Conservation (phyloP, 768 basidiomycete species). For the Coprinopsis strossmayeri region DNA sequence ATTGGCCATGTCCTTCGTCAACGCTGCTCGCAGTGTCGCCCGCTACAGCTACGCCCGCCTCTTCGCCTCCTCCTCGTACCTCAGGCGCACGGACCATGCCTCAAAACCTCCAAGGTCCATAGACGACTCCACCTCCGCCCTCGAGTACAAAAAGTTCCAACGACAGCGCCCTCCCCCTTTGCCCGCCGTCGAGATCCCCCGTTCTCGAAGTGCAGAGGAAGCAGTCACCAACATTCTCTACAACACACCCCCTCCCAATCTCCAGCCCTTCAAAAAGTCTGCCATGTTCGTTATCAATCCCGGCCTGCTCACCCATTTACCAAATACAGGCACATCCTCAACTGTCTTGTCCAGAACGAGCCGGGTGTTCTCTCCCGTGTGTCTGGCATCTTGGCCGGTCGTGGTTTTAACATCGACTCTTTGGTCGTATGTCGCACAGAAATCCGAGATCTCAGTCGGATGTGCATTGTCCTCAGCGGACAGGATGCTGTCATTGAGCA, state of each 20-base stretch:
- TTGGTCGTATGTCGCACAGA: slow-evolving; percentile 97
- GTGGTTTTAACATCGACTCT: slow-evolving; percentile 98
- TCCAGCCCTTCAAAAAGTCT: slow-evolving; percentile 91
- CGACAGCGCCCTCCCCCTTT: slow-evolving; percentile 74
- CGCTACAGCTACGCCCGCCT: slow-evolving; percentile 23
- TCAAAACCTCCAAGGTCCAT: slow-evolving; percentile 76
- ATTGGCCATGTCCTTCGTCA: slow-evolving; percentile 9
- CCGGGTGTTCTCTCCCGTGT: slow-evolving; percentile 98
- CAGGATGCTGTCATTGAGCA: slow-evolving; percentile 99
- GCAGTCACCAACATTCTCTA: slow-evolving; percentile 97
- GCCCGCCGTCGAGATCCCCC: slow-evolving; percentile 79
- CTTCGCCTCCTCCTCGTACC: slow-evolving; percentile 30
- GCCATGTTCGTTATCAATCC: too few relatives aligned
- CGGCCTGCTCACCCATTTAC: too few relatives aligned
- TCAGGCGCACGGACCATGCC: slow-evolving; percentile 27
- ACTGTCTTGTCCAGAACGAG: slow-evolving; percentile 98
- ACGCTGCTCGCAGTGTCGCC: slow-evolving; percentile 24
- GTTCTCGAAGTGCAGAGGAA: slow-evolving; percentile 83
- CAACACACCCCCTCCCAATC: slow-evolving; percentile 88
- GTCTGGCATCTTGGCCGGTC: slow-evolving; percentile 92
- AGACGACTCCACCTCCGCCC: slow-evolving; percentile 90
- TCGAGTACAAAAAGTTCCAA: slow-evolving; percentile 83
- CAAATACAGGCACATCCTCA: slow-evolving; percentile 83
- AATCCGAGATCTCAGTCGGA: slow-evolving; percentile 92
- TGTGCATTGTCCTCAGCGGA: slow-evolving; percentile 95